phyloP scores from a whole-genome alignment of 306 rosid species.

The Cucurbita ficifolia region DNA sequence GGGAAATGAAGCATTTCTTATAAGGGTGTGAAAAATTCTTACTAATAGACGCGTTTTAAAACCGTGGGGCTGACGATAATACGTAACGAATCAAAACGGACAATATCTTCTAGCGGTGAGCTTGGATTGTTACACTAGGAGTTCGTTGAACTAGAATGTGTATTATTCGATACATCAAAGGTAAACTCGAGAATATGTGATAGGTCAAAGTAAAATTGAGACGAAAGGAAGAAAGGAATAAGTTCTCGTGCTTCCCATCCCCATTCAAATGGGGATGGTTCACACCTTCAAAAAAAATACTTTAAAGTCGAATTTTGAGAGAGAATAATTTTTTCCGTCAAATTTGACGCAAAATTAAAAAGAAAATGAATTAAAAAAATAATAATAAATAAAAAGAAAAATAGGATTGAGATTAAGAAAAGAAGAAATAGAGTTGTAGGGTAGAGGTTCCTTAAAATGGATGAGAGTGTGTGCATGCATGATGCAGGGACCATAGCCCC shows the following conservation, averaged over 20 bases:
- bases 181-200: no score
- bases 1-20: no score
- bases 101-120: no score
- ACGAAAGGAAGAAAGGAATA: background rate
- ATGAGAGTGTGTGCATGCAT: background rate
- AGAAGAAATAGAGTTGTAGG: background rate
- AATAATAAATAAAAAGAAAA: background rate
- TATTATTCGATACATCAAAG: no score
- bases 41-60: no score
- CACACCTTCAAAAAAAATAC: background rate
- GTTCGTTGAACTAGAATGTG: no score
- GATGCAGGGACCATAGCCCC: conserved; percentile 4
- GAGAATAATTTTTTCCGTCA: background rate
- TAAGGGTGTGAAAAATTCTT: no score
- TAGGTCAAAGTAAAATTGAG: background rate
- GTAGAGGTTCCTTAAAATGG: background rate
- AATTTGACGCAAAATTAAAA: background rate
- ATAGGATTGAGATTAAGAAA: background rate
- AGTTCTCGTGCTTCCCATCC: background rate
- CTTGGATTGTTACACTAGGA: no score
- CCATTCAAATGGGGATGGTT: background rate
- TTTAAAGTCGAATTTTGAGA: background rate
- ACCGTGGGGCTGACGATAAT: no score
- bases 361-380: background rate
- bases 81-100: no score